Conservation (phyloP, 495 filamentous ascomycete species). For the Hyaloscypha finlandica region DNA sequence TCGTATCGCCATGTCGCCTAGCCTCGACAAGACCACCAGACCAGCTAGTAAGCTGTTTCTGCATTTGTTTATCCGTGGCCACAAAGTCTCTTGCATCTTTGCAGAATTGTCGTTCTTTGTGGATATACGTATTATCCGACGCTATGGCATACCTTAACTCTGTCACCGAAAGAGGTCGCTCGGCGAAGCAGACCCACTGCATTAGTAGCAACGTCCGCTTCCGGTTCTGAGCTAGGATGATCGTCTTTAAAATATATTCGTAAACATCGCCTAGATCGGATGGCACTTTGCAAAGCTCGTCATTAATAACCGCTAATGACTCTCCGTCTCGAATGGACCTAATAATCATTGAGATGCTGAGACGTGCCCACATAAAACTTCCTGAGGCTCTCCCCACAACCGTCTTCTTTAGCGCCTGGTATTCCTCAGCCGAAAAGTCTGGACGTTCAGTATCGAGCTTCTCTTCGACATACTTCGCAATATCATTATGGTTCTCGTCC, state of each 20-base stretch:
- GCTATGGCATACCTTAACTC: constrained; percentile 39
- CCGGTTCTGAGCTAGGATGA: constrained; percentile 23
- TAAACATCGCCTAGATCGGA: constrained; percentile 35
- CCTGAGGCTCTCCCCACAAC: constrained; percentile 27
- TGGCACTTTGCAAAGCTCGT: constrained; percentile 27
- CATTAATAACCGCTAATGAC: constrained; percentile 18
- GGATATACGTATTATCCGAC: constrained; percentile 11
- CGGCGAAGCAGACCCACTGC: constrained; percentile 40
- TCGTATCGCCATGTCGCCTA: not conserved
- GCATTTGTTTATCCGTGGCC: constrained; percentile 25
- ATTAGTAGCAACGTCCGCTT: constrained; percentile 30
- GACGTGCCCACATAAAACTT: constrained; percentile 38
- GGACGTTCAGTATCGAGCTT: not conserved
- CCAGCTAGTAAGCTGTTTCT: constrained; percentile 31
- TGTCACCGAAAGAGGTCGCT: constrained; percentile 30
- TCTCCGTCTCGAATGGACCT: constrained; percentile 25
- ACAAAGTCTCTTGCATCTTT: constrained; percentile 15
- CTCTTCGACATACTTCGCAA: constrained; percentile 31
- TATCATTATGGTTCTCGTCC: constrained; percentile 35
- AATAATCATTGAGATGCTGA: constrained; percentile 28
- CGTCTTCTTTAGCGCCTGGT: not conserved
- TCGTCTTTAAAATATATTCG: constrained; percentile 28
- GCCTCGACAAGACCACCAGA: constrained; percentile 38
- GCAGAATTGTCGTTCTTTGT: constrained; percentile 26
- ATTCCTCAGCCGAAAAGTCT: constrained; percentile 3